Conservation (phyloP, 2,329 filamentous ascomycete genomes). For the Pleoardoris graminearum region DNA sequence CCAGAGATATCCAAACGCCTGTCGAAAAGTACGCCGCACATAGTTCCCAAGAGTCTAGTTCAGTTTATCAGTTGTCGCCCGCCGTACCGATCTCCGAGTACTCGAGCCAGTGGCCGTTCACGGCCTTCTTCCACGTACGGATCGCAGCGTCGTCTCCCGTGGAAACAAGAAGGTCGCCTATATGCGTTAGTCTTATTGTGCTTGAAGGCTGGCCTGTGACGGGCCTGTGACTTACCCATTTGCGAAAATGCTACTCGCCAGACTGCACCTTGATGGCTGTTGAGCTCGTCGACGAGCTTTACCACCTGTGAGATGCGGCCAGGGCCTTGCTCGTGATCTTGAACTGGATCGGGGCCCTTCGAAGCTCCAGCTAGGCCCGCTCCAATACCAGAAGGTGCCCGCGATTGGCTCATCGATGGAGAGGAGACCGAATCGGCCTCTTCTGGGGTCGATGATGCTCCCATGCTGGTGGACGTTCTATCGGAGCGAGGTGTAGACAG, state of each 20-base stretch:
- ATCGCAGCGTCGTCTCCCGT: slow-evolving; percentile 74
- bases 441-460: slow-evolving; percentile 27
- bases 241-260: slow-evolving; percentile 72
- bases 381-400: slow-evolving; percentile 56
- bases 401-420: slow-evolving; percentile 25
- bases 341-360: slow-evolving; percentile 51
- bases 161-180: slow-evolving; percentile 73
- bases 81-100: slow-evolving; percentile 53
- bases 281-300: slow-evolving; percentile 67
- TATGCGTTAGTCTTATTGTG: slow-evolving; percentile 35
- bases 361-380: slow-evolving; percentile 55
- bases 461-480: slow-evolving; percentile 30
- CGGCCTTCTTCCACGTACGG: slow-evolving; percentile 55
- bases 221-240: slow-evolving; percentile 47
- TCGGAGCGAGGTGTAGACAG: slow-evolving; percentile 63
- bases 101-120: slow-evolving; percentile 54
- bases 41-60: background rate
- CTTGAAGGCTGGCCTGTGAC: no score
- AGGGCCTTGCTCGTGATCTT: slow-evolving; percentile 60
- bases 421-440: slow-evolving; percentile 27
- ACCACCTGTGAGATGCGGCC: slow-evolving; percentile 68
- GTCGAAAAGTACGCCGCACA: background rate
- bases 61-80: slow-evolving; percentile 27
- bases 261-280: slow-evolving; percentile 69
- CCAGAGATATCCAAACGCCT: slow-evolving; percentile 19